Evolutionary conservation across 768 basidiomycete genomes (phyloP), one percentile per base, ranked within the genome.

Genomic region (Auricularia sp.): DNA sequence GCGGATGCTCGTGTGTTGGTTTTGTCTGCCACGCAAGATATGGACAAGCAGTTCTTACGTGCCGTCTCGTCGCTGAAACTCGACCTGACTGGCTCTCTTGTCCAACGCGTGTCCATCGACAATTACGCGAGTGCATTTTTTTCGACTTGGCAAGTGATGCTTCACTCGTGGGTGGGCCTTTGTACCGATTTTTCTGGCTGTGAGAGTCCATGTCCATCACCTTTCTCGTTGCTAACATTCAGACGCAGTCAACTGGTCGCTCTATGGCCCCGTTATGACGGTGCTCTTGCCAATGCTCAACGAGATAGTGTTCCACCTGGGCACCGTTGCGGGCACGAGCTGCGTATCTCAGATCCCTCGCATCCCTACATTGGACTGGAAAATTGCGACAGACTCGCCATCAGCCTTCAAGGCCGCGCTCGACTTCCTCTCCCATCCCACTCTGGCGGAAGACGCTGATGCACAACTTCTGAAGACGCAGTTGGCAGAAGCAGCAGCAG

Each of bases 61-160:
- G 68, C 77, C 5, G 65, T 90, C 42, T 70, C 72, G 1, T 68
- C 67, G 1, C 66, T 86, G 64, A 67, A 77, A 1, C 71, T 90
- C 37, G 89, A 91, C 70, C 70, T 81, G 1, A 78, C 81, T 39
- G 88, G 88, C 37, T 81, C 77, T 63, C 78, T 85, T 1, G 83
- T 86, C 29, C 77, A 79, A 65, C 70, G 72, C 4, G 65, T 81
- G 35, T 78, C 77, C 16, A 73, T 83, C 62, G 77, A 77, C 72
- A 82, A 86, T 87, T 51, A 33, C 3, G 72, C 72, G 54, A 56
- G 70, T 67, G 8, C 34, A 14, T 34, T 36, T 18, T 54, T 11
- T 29, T 10, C 35, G 6, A 29, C 56, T 59, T 59, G 56, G 56
- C 24, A 59, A 34, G 29, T 59, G 11, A 13, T 29, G 24, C 18